Evolutionary conservation across 352 stramenopile species (phyloP).

Genomic region (Pythium utonaiense): DNA sequence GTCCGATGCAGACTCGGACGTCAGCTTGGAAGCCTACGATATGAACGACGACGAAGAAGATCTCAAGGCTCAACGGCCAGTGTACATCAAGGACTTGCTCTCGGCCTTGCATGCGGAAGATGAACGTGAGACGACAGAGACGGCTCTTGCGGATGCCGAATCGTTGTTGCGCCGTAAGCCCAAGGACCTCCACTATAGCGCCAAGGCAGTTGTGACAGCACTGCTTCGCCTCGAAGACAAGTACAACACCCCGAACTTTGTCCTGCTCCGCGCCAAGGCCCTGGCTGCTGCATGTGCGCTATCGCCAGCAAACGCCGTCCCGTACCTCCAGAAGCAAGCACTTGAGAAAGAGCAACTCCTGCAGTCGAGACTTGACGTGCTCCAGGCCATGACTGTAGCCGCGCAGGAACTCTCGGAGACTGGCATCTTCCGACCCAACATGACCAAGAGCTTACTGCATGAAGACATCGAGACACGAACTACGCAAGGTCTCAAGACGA

Average conservation of each 20-base stretch:
- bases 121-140: conserved; percentile 53
- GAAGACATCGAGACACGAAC: conserved; percentile 46
- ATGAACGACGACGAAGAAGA: conserved; percentile 69
- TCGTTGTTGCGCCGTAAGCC: conserved; percentile 46
- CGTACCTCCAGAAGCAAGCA: conserved; percentile 58
- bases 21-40: conserved; percentile 66
- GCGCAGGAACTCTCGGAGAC: conserved; percentile 65
- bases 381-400: conserved; percentile 51
- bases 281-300: conserved; percentile 48
- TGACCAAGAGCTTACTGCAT: conserved; percentile 39
- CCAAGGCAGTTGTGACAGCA: conserved; percentile 43
- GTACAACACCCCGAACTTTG: conserved; percentile 60
- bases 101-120: conserved; percentile 47
- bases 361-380: conserved; percentile 62
- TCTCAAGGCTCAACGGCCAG: conserved; percentile 42
- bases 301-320: conserved; percentile 37
- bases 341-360: conserved; percentile 74
- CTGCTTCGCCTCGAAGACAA: conserved; percentile 73
- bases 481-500: conserved; percentile 53
- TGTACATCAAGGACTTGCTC: conserved; percentile 76
- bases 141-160: conserved; percentile 52
- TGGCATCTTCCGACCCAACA: conserved; percentile 28
- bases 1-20: conserved; percentile 55
- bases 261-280: conserved; percentile 35
- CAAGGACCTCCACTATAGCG: conserved; percentile 62